Evolutionary conservation across 805 yeast species (phyloP), one percentile per base, ranked within the genome.

Genomic region (Candida ficus): DNA sequence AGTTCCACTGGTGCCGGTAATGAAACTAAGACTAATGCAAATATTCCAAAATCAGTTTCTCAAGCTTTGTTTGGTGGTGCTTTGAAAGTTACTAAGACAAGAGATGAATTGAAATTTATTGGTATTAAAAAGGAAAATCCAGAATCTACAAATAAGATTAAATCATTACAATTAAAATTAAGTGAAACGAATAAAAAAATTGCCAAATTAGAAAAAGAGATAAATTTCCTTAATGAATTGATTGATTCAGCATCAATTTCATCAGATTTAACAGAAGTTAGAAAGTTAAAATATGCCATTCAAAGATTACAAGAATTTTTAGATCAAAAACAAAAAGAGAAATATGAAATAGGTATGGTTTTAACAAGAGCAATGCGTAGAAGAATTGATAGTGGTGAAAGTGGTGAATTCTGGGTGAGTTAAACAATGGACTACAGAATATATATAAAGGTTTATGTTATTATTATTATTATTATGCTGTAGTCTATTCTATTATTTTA

Each of bases 321-420:
- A 14, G 73, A 68, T 37, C 59, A 56, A 35, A 67, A 68, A 47
- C 61, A 59, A 34, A 68, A 67, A 50, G 68, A 67, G 48, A 64
- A 63, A 46, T 67, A 68, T 47, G 73, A 68, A 30, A 51, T 65
- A 4, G 73, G 71, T 13, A 64, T 67, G 6, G 49, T 56, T 32
- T 44, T 68, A 28, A 64, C 71, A 19, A 59, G 71, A 33, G 64
- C 66, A 19, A 51, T 68, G 32, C 61, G 73, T 49, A 63, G 57
- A 35, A 58, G 67, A 41, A 65, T 67, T 23, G 66, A 66, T 43
- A 61, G 65, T 38, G 72, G 72, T 22, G 68, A 64, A 38, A 58
- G 63, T 42, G 71, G 59, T 17, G 54, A 54, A 37, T 57, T 47
- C 39, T 54, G 60, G 78, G 75, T 21, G 67, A 74, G 29, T 68